These are phyloP conservation scores for Malassezia obtusa DNA, from an alignment of 1,284 basidiomycete genomes.

Conservation along the genomic window DNA sequence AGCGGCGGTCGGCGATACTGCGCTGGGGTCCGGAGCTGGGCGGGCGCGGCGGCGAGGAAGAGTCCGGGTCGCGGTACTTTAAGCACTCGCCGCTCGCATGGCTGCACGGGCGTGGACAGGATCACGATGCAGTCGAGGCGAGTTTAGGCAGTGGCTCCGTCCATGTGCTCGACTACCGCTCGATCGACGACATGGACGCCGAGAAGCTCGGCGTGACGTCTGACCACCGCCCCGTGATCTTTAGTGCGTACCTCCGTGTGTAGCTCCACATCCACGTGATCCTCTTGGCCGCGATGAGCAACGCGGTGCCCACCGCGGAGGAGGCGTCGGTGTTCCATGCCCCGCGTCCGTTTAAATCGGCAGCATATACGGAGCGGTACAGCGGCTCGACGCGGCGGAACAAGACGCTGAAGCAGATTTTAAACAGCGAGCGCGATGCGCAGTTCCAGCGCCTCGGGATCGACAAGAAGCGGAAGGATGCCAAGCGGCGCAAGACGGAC, in stretches of 20 bases:
- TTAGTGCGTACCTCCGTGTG: constrained; percentile 30
- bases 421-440: constrained; percentile 33
- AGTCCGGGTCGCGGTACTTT: background rate
- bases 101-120: background rate
- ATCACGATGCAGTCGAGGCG: background rate
- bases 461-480: background rate
- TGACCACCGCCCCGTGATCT: constrained; percentile 60
- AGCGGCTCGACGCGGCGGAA: constrained; percentile 27
- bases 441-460: constrained; percentile 9
- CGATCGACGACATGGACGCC: constrained; percentile 65
- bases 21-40: background rate
- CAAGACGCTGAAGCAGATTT: constrained; percentile 38
- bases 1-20: no score
- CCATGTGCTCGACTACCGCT: background rate
- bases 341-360: constrained; percentile 25
- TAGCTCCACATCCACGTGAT: constrained; percentile 16
- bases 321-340: constrained; percentile 23
- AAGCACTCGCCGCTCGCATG: background rate
- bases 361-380: constrained; percentile 19
- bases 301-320: constrained; percentile 17
- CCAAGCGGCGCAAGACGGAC: background rate
- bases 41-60: background rate
- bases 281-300: background rate
- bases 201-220: constrained; percentile 56
- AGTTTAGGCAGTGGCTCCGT: background rate